Evolutionary conservation across 805 yeast species (phyloP).

Genomic region (Scheffersomyces spartinae): DNA sequence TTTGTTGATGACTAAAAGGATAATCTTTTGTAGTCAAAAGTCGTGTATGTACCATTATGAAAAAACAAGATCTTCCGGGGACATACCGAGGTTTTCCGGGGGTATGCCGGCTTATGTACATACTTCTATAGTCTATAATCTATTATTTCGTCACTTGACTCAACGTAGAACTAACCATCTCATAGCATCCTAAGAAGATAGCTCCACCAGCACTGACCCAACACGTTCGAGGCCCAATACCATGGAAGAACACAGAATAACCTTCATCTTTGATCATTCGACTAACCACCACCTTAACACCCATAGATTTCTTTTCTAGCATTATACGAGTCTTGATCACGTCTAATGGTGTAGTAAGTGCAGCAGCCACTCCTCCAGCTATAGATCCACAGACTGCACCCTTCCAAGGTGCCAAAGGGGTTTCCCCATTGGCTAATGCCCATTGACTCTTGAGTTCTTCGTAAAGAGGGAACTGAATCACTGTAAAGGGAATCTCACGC

Average conservation of each 20-base stretch:
- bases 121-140: too few relatives aligned
- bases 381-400: conserved; percentile 80
- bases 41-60: too few relatives aligned
- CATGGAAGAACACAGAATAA: conserved; percentile 55
- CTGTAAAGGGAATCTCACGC: conserved; percentile 94
- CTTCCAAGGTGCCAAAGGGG: conserved; percentile 46
- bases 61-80: too few relatives aligned
- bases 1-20: too few relatives aligned
- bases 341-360: conserved; percentile 70
- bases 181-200: conserved; percentile 90
- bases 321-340: conserved; percentile 76
- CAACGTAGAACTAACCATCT: conserved; percentile 41
- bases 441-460: conserved; percentile 63
- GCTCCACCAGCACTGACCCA: conserved; percentile 99
- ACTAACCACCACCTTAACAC: conserved; percentile 35
- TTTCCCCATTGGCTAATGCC: conserved; percentile 30
- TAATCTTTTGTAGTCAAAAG: too few relatives aligned
- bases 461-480: conserved; percentile 90
- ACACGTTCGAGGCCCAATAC: conserved; percentile 90
- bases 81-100: too few relatives aligned
- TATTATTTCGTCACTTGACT: too few relatives aligned
- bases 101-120: too few relatives aligned
- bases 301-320: conserved; percentile 45
- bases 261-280: conserved; percentile 67
- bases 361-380: conserved; percentile 79